Evolutionary conservation across 2,329 filamentous ascomycete genomes (phyloP), one percentile per base, ranked within the genome.

Genomic region (Keithomyces neogunnii): DNA sequence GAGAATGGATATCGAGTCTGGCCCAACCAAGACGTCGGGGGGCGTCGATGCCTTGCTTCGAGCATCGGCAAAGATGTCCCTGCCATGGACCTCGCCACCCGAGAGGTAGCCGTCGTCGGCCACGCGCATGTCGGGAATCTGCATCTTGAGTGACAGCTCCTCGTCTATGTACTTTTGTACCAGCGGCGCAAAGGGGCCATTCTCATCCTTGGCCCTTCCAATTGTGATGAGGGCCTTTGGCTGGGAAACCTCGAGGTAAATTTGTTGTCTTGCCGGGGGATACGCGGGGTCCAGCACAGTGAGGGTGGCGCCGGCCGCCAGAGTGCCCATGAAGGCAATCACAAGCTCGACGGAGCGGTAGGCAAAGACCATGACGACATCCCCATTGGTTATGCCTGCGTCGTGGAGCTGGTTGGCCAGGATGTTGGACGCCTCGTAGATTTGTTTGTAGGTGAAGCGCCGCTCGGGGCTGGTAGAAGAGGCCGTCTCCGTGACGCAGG

Each of bases 331-430:
- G 50, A 90, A 84, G 36, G 86, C 88, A 45, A 73, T 63, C 43
- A 81, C 73, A 10, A 82, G 66, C 31, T 81, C 77, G 35, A 96
- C 90, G 46, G 56, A 83, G 52, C 91, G 82, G 69, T 96, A 81
- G 51, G 89, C 89, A 64, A 84, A 96, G 56, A 93, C 88, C 88
- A 96, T 95, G 61, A 96, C 89, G 2, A 96, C 90, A 63, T 97
- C 90, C 7, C 89, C 90, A 58, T 82, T 75, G 53, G 83, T 76
- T 56, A 89, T 76, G 52, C 91, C 90, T 60, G 82, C 77, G 48
- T 85, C 75, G 50, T 86, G 79, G 26, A 96, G 76, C 63, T 95
- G 81, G 69, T 95, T 84, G 28, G 89, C 88, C 5, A 96, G 68
- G 19, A 82, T 76, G 65, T 95, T 95, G 32, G 88, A 86, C 0